Conservation (phyloP, 164 flowering plant genomes). For the Aristolochia contorta region DNA sequence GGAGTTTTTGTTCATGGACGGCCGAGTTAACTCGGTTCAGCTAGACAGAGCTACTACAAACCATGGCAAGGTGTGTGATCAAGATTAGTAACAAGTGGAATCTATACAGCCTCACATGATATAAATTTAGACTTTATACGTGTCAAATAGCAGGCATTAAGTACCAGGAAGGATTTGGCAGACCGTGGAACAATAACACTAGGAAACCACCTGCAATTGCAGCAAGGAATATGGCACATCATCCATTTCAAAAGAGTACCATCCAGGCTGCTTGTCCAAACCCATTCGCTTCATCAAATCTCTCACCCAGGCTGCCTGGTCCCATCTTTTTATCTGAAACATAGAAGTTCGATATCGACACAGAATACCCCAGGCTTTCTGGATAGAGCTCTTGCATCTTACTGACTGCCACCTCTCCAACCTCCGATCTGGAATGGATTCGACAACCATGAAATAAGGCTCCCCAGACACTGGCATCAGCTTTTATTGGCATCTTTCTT, state of each 20-base stretch:
- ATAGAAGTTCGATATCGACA: constrained; percentile 46
- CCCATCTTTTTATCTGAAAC: constrained; percentile 59
- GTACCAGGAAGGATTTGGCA: not conserved
- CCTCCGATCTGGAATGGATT: constrained; percentile 46
- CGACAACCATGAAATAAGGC: constrained; percentile 75
- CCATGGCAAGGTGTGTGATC: too few species aligned
- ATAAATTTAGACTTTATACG: too few species aligned
- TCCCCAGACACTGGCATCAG: constrained; percentile 40
- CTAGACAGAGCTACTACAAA: too few species aligned
- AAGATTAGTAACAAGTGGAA: too few species aligned
- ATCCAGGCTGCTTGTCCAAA: constrained; percentile 47
- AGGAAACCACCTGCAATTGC: constrained; percentile 11
- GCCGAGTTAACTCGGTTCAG: too few species aligned
- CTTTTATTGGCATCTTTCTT: constrained; percentile 44
- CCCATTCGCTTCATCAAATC: constrained; percentile 49
- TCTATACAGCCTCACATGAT: too few species aligned
- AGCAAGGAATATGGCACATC: constrained; percentile 6
- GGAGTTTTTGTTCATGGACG: too few species aligned
- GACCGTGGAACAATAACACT: not conserved
- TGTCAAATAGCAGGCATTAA: too few species aligned
- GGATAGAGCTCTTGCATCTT: constrained; percentile 53
- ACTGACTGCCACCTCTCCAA: constrained; percentile 48
- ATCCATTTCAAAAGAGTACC: constrained; percentile 37
- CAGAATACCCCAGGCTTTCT: constrained; percentile 46
- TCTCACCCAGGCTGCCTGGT: constrained; percentile 34